A percentile compares a stretch with the other conserved stretches of the same genome.
Evolutionary conservation across 768 basidiomycete genomes (phyloP).

Genomic region (Gymnopilus dilepis): DNA sequence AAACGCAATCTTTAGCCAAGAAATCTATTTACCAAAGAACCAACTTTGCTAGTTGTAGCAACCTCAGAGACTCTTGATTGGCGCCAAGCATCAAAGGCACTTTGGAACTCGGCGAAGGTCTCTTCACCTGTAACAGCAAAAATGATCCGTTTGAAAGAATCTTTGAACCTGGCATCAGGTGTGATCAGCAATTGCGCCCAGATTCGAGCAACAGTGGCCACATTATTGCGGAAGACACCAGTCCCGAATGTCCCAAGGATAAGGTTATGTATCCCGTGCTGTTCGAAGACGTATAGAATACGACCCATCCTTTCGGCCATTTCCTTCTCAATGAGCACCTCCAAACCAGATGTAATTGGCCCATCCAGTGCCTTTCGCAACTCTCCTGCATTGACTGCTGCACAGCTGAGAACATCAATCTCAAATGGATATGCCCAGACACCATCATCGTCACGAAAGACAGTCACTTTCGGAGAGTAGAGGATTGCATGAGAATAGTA

Average conservation of each 20-base stretch:
- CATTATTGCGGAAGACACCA: slow-evolving; percentile 68
- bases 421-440: slow-evolving; percentile 59
- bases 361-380: slow-evolving; percentile 34
- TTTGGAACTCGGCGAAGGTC: slow-evolving; percentile 32
- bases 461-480: slow-evolving; percentile 65
- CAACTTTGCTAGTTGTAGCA: neutral
- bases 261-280: slow-evolving; percentile 55
- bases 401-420: slow-evolving; percentile 70
- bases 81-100: slow-evolving; percentile 33
- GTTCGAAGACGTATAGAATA: slow-evolving; percentile 65
- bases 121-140: slow-evolving; percentile 57
- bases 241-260: slow-evolving; percentile 77
- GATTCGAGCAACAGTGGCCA: slow-evolving; percentile 58
- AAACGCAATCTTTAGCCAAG: neutral
- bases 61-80: slow-evolving; percentile 17
- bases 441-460: slow-evolving; percentile 70
- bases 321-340: slow-evolving; percentile 49
- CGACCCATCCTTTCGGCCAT: slow-evolving; percentile 77
- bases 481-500: slow-evolving; percentile 84
- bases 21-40: neutral
- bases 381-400: slow-evolving; percentile 74
- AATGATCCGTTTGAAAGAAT: slow-evolving; percentile 62
- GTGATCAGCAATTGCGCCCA: slow-evolving; percentile 64
- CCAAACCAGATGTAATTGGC: slow-evolving; percentile 24
- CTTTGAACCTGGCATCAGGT: slow-evolving; percentile 54